Conservation (phyloP, 306 rosid genomes). For the apple (Malus domestica) region DNA sequence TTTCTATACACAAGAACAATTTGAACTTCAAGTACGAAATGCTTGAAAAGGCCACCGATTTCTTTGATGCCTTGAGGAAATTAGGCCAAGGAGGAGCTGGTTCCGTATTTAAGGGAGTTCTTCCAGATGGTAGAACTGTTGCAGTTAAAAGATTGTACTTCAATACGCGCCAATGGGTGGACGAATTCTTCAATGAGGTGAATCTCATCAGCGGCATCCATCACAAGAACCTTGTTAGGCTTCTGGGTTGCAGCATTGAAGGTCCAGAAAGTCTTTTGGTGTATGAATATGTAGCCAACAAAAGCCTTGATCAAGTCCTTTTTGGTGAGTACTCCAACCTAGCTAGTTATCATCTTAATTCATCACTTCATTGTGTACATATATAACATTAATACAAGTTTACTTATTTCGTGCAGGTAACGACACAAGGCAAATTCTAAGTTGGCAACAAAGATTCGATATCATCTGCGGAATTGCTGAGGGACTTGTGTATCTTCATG, state of each 20-base stretch:
- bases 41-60: conserved; percentile 44
- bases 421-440: conserved; percentile 22
- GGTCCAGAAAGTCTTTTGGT: conserved; percentile 71
- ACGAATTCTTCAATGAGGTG: conserved; percentile 53
- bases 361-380: too few species aligned
- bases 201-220: conserved; percentile 44
- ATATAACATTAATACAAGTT: too few species aligned
- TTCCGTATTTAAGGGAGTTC: conserved; percentile 53
- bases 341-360: neutral
- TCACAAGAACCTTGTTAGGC: conserved; percentile 55
- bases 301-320: conserved; percentile 53
- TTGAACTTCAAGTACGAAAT: conserved; percentile 43
- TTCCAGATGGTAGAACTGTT: conserved; percentile 42
- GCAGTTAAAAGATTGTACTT: conserved; percentile 59
- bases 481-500: conserved; percentile 69
- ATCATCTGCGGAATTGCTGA: conserved; percentile 59
- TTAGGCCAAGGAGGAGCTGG: conserved; percentile 50
- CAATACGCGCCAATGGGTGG: conserved; percentile 51
- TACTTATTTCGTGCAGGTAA: neutral
- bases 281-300: conserved; percentile 53
- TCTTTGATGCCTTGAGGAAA: conserved; percentile 33
- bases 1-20: conserved; percentile 5
- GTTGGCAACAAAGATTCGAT: conserved; percentile 50
- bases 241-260: conserved; percentile 67
- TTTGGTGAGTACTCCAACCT: conserved; percentile 7